Evolutionary conservation across 1,139 yeast genomes (phyloP).

Genomic region (Yamadazyma songkhlaensis): DNA sequence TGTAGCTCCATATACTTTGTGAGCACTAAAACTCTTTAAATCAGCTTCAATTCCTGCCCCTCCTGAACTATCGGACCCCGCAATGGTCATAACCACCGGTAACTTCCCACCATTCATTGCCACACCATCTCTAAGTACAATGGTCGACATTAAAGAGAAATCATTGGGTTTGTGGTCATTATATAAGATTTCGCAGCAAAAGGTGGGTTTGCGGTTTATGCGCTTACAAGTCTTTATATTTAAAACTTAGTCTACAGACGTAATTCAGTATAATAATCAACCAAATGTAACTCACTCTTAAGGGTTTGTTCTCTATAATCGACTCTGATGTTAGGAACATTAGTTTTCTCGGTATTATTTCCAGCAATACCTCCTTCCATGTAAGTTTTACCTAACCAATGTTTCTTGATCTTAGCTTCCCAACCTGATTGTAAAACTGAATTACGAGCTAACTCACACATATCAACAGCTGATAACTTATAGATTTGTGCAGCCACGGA

Average conservation of each 20-base stretch:
- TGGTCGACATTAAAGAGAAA: background rate
- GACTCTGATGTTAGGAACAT: conserved; percentile 86
- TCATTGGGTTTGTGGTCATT: background rate
- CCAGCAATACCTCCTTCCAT: conserved; percentile 65
- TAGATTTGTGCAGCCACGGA: conserved; percentile 97
- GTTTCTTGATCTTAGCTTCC: conserved; percentile 78
- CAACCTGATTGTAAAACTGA: conserved; percentile 93
- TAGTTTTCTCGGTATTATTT: conserved; percentile 88
- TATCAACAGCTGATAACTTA: conserved; percentile 88
- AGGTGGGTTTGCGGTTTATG: conserved; percentile 3
- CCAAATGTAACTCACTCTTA: conserved; percentile 69
- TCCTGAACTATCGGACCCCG: conserved; percentile 89
- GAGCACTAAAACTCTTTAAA: conserved; percentile 76
- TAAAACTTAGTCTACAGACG: background rate
- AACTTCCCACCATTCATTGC: conserved; percentile 1
- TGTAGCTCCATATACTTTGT: conserved; percentile 76
- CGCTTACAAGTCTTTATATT: conserved; percentile 7
- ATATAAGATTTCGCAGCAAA: background rate
- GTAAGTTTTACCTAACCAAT: conserved; percentile 86
- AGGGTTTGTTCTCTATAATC: conserved; percentile 81
- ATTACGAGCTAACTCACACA: conserved; percentile 89
- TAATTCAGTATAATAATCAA: conserved; percentile 53
- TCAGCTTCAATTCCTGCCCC: conserved; percentile 98
- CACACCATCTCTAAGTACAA: background rate
- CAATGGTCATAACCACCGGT: conserved; percentile 59